phyloP scores from a whole-genome alignment of 495 filamentous ascomycete genomes.

The Talaromyces stipitatus region DNA sequence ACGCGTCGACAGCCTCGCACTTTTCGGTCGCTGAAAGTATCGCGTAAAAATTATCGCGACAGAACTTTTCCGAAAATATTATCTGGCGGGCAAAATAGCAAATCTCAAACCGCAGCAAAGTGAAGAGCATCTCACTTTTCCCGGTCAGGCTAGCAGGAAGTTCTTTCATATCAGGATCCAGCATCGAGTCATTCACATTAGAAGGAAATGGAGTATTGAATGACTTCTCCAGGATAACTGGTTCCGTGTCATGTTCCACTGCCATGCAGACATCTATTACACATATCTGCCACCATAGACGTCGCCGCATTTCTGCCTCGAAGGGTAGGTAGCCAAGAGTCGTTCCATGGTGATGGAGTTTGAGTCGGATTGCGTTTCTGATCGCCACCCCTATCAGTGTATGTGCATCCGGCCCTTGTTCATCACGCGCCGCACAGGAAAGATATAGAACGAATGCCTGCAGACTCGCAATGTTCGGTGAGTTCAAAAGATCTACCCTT shows the following conservation, averaged over 20 bases:
- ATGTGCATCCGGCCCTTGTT: not conserved
- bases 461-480: not conserved
- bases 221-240: not conserved
- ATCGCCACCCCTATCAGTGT: not conserved
- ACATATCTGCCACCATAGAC: slow-evolving; percentile 58
- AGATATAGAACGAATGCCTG: not conserved
- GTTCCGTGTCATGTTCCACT: not conserved
- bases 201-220: not conserved
- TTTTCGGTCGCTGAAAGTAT: not conserved
- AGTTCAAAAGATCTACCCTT: not conserved
- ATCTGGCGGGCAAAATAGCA: not conserved
- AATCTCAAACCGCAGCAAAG: not conserved
- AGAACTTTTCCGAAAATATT: not conserved
- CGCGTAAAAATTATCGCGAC: not conserved
- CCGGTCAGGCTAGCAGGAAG: not conserved
- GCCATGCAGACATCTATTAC: not conserved
- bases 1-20: not conserved
- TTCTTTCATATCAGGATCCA: not conserved
- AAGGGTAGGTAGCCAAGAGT: slow-evolving; percentile 34
- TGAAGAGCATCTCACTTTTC: not conserved
- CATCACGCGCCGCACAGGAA: not conserved
- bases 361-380: not conserved
- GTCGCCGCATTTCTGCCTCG: slow-evolving; percentile 64
- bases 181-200: not conserved
- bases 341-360: not conserved